Base-by-base conservation (phyloP, 108 stramenopile genomes). In the Bacterosira constricta region DNA sequence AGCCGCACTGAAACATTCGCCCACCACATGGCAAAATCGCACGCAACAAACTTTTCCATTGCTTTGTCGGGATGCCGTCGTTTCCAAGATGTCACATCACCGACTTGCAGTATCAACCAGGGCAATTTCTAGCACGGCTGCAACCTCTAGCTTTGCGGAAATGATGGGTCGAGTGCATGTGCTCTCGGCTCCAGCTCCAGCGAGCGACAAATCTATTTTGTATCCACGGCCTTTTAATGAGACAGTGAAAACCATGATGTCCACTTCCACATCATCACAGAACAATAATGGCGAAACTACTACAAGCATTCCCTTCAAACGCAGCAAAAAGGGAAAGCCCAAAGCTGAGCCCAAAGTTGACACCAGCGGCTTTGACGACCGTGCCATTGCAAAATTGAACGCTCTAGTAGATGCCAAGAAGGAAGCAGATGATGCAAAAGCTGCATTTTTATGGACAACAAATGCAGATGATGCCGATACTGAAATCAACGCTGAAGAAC, bases 321-420 rank as follows among this genome's bases (percentile, higher is more conserved):
- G 25, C 8, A 54, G 3, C 12, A 34, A 5, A 0, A 0, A 13
- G 7, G 13, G 27, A 17, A 12, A 5, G 10, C 17, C n/a, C 3
- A 15, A 35, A 18, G 20, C n/a, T 18, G 17, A 56, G 37, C n/a
- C n/a, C n/a, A 56, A 18, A 15, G 32, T n/a, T 0, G 32, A 32
- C 32, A 27, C 13, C 23, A 32, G 20, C 20, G 47, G 47, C 21
- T 49, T 70, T 44, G 69, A 70, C 44, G 71, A 62, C 37, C 64
- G 77, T 21, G 77, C 77, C 21, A 21, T 54, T 21, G 42, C 44
- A 36, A 78, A 78, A 63, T 20, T 78, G 11, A 39, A 42, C 31
- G 71, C 71, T 3, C 45, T 78, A 20, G 7, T 64, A 15, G 34
- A 34, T 8, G 77, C 77, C 21, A 72, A 56, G 37, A 23, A 34